Conservation (phyloP, 2,329 filamentous ascomycete genomes). For the Talaromyces sp. region DNA sequence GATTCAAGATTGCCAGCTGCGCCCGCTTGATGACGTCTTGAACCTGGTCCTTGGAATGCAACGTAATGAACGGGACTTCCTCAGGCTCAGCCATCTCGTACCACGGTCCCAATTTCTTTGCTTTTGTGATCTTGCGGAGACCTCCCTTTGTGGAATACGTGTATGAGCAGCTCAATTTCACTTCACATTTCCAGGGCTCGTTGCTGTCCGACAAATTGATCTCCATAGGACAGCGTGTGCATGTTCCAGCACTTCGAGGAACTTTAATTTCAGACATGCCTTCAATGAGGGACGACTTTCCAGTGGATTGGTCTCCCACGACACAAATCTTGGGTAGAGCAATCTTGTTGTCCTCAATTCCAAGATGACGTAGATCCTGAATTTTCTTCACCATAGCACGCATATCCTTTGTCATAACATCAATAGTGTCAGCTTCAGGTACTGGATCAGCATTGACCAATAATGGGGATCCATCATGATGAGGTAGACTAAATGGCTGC, state of each 20-base stretch:
- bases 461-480: background rate
- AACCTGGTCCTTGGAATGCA: conserved; percentile 60
- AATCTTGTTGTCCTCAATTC: conserved; percentile 64
- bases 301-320: conserved; percentile 79
- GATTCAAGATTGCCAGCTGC: conserved; percentile 73
- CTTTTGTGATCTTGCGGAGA: conserved; percentile 48
- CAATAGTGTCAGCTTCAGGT: conserved; percentile 24
- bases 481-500: background rate
- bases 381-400: conserved; percentile 39
- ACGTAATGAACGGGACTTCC: conserved; percentile 58
- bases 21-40: conserved; percentile 68
- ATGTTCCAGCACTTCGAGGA: conserved; percentile 66
- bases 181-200: conserved; percentile 60
- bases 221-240: conserved; percentile 75
- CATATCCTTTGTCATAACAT: conserved; percentile 33
- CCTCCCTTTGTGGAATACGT: conserved; percentile 40
- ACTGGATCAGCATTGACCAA: background rate
- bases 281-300: conserved; percentile 67
- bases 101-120: conserved; percentile 65
- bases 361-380: conserved; percentile 64
- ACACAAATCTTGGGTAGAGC: conserved; percentile 75
- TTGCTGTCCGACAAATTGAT: conserved; percentile 64
- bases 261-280: conserved; percentile 65
- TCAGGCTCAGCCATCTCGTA: conserved; percentile 43
- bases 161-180: conserved; percentile 66